Base-by-base conservation (phyloP, 495 filamentous ascomycete species). In the Aspergillus affinis region DNA sequence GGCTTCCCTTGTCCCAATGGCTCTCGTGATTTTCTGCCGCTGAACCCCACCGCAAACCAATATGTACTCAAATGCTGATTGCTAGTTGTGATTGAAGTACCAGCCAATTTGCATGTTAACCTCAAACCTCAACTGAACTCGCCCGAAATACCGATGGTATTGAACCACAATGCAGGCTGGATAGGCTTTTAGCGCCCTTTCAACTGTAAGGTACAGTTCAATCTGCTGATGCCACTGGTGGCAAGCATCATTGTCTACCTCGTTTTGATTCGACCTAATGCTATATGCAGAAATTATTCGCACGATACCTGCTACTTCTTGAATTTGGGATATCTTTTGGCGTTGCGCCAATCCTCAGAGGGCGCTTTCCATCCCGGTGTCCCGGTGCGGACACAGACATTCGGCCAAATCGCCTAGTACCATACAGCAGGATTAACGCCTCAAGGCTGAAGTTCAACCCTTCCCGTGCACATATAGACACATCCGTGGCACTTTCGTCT, bases 151-250 rank as follows among this genome's bases (percentile, higher is more conserved):
- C 57, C 58, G 59, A 61, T 59, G 48, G 48, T 48, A 29, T 49
- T 30, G 45, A 44, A 50, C 57, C 57, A 65, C 60, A 36, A 68
- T 63, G 62, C 66, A 60, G 61, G 57, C 58, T 48, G 62, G 58
- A 54, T 64, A 64, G 59, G 53, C 41, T 51, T 41, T 20, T 44
- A 45, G 18, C 48, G 19, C n/a, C 54, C 32, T 46, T 46, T 58
- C 45, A 27, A 29, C 44, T 61, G 29, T 32, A 47, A 59, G 46
- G 61, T 64, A 64, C 47, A 27, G 36, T 41, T 4, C 12, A 15
- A 41, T 17, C 36, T 41, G 36, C 36, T 41, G 36, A 10, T 32
- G 7, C 29, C 29, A 4, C 29, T 41, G 36, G 13, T 10, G 3
- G 36, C 36, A 13, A 41, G 36, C 36, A 41, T 41, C 36, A 41